Percentiles rank a stretch among this genome's conserved stretches.
phyloP scores from a whole-genome alignment of 352 stramenopile species.

The Globisporangium viniferum region DNA sequence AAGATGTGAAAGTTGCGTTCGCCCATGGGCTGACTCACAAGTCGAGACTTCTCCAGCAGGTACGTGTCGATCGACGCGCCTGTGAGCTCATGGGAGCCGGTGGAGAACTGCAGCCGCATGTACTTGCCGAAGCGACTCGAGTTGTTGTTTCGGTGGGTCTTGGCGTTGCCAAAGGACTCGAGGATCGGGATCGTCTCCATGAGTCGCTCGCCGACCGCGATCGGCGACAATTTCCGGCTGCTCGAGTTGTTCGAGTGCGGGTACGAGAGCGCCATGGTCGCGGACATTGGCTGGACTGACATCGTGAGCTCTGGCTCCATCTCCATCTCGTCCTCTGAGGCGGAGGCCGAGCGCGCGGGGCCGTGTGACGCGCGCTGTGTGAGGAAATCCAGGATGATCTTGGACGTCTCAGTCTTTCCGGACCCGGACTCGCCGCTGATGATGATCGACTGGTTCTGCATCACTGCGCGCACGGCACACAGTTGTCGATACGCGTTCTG shows the following conservation, averaged over 20 bases:
- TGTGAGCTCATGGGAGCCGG: conserved; percentile 63
- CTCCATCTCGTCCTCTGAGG: conserved; percentile 60
- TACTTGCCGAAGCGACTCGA: conserved; percentile 92
- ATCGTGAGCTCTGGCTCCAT: conserved; percentile 63
- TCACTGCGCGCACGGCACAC: conserved; percentile 73
- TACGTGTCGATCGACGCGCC: conserved; percentile 83
- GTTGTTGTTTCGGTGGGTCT: conserved; percentile 89
- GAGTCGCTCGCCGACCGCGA: conserved; percentile 66
- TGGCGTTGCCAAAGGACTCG: conserved; percentile 89
- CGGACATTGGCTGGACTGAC: conserved; percentile 37
- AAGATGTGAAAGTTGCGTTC: conserved; percentile 89
- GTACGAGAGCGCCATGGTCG: conserved; percentile 64
- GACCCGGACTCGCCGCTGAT: conserved; percentile 93
- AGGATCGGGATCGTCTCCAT: conserved; percentile 91
- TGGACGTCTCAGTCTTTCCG: conserved; percentile 95
- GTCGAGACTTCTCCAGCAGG: conserved; percentile 79
- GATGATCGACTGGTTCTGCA: conserved; percentile 94
- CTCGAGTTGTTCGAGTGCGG: conserved; percentile 52
- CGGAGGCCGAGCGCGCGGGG: conserved; percentile 32
- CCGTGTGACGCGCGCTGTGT: conserved; percentile 67
- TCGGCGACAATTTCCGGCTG: conserved; percentile 55
- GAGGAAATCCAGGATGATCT: conserved; percentile 89
- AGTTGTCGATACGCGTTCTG: conserved; percentile 77
- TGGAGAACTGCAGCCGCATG: conserved; percentile 82
- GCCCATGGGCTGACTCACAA: conserved; percentile 68